phyloP scores from a whole-genome alignment of 2,329 filamentous ascomycete genomes.

The Fusarium abutilonis region DNA sequence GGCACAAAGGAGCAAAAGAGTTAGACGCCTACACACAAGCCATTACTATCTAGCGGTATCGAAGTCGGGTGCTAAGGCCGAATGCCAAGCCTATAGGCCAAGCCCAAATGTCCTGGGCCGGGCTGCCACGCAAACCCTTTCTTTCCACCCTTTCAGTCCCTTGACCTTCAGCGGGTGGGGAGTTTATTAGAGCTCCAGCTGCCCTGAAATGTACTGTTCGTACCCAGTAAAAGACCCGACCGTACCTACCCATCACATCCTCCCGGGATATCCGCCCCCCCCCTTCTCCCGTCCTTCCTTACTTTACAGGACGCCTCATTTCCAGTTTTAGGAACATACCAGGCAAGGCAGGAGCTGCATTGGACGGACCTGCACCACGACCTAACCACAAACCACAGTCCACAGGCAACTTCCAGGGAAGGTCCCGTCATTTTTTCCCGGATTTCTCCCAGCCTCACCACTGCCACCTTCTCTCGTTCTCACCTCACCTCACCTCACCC shows the following conservation, averaged over 20 bases:
- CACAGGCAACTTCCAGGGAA: slow-evolving; percentile 19
- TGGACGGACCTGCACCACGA: neutral
- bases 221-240: slow-evolving; percentile 28
- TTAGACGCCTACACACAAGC: slow-evolving; percentile 23
- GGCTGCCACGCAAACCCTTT: slow-evolving; percentile 32
- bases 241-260: slow-evolving; percentile 2
- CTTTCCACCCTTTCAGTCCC: neutral
- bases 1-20: slow-evolving; percentile 9
- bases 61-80: slow-evolving; percentile 29
- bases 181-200: slow-evolving; percentile 23
- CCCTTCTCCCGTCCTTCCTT: neutral
- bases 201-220: slow-evolving; percentile 24
- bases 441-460: slow-evolving; percentile 44
- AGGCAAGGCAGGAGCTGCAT: slow-evolving; percentile 27
- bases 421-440: slow-evolving; percentile 39
- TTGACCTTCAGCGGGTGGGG: slow-evolving; percentile 24
- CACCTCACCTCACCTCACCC: slow-evolving; percentile 31
- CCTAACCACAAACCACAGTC: neutral
- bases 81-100: slow-evolving; percentile 32
- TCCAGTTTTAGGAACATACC: slow-evolving; percentile 44
- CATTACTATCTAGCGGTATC: slow-evolving; percentile 14
- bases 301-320: slow-evolving; percentile 39
- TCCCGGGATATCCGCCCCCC: slow-evolving; percentile 18
- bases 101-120: slow-evolving; percentile 11
- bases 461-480: slow-evolving; percentile 13